These are phyloP conservation scores for Pleodorina starrii DNA, from an alignment of 139 green algal genomes.

Conservation along the genomic window DNA sequence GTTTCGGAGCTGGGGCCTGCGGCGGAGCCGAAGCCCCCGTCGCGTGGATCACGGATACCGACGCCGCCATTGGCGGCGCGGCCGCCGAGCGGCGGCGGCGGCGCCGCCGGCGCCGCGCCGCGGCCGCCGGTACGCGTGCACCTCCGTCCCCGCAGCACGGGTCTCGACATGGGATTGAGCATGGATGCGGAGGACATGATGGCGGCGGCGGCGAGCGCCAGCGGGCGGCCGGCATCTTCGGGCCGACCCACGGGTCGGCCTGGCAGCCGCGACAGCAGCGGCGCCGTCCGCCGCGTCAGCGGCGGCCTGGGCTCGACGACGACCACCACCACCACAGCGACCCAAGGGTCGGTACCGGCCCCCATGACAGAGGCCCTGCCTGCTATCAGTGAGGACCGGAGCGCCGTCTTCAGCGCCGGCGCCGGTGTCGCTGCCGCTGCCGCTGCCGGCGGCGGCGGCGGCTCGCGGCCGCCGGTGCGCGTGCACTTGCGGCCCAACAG, in stretches of 20 bases:
- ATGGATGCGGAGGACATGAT: constrained; percentile 14
- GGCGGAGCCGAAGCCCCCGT: neutral
- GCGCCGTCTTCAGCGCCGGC: neutral
- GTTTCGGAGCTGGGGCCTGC: neutral
- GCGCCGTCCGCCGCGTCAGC: too few species aligned
- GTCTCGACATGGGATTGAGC: constrained; percentile 18
- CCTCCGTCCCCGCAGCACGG: constrained; percentile 9
- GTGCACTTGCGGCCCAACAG: constrained; percentile 13
- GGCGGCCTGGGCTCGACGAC: too few species aligned
- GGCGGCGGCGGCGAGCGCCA: neutral
- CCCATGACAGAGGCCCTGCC: neutral
- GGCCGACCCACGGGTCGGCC: too few species aligned
- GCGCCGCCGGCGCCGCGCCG: neutral
- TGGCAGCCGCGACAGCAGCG: neutral
- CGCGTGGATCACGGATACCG: constrained; percentile 14
- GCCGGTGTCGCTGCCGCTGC: neutral
- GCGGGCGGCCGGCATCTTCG: too few species aligned
- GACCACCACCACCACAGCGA: too few species aligned
- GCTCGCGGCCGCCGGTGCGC: constrained; percentile 3
- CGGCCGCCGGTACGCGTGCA: constrained; percentile 41
- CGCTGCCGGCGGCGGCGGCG: neutral
- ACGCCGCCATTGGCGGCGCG: neutral
- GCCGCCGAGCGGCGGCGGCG: neutral
- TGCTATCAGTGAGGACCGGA: neutral
- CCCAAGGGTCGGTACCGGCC: too few species aligned